phyloP scores from a whole-genome alignment of 768 basidiomycete genomes.

The Tricholomella constricta region DNA sequence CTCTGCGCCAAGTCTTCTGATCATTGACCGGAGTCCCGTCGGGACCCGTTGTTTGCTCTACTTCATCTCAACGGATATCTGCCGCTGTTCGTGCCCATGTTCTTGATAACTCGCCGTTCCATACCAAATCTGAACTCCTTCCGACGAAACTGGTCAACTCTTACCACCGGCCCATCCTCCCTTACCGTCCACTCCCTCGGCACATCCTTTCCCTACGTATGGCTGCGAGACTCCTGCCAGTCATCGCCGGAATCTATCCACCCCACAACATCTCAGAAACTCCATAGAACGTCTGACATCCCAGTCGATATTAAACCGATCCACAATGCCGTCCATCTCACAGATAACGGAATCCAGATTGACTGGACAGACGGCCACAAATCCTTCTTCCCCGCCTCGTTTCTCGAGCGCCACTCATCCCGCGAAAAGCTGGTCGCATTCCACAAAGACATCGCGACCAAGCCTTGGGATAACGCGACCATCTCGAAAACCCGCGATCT shows the following conservation, averaged over 20 bases:
- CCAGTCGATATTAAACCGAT: conserved; percentile 49
- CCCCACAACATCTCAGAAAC: conserved; percentile 75
- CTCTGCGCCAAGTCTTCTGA: no score
- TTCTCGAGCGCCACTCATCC: conserved; percentile 49
- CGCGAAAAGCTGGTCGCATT: conserved; percentile 19
- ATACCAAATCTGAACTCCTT: no score
- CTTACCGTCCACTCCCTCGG: conserved; percentile 43
- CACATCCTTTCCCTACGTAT: conserved; percentile 61
- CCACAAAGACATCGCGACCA: conserved; percentile 13
- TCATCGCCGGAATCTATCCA: conserved; percentile 70
- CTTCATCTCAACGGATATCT: no score
- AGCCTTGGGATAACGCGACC: conserved; percentile 14
- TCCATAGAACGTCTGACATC: conserved; percentile 70
- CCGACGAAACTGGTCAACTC: conserved; percentile 22
- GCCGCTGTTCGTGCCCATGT: no score
- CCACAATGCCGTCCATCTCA: conserved; percentile 41
- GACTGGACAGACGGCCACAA: conserved; percentile 62
- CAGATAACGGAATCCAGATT: conserved; percentile 48
- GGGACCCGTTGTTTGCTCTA: no score
- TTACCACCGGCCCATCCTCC: conserved; percentile 24
- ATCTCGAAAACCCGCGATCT: conserved; percentile 38
- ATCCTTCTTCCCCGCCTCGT: conserved; percentile 51
- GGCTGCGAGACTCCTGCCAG: conserved; percentile 86
- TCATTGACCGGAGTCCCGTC: no score
- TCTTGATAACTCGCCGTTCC: no score